Conservation (phyloP, 148 eudicot genomes). For the Vaccinium darrowii region DNA sequence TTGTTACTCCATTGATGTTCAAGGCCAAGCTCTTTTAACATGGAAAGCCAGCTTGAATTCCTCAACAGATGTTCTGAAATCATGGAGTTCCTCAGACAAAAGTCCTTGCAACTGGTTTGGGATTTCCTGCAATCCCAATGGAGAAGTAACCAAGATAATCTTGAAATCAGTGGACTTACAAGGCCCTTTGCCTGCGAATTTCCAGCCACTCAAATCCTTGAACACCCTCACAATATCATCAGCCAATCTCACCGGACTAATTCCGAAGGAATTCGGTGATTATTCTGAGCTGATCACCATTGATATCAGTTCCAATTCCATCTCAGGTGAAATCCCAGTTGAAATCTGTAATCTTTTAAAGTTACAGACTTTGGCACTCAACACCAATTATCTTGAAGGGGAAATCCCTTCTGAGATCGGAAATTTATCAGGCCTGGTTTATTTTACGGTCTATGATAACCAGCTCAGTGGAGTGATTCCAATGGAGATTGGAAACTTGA, state of each 20-base stretch:
- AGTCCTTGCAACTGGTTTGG: constrained; percentile 84
- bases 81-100: constrained; percentile 60
- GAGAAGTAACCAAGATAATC: constrained; percentile 41
- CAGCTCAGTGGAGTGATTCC: constrained; percentile 75
- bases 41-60: constrained; percentile 70
- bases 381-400: constrained; percentile 62
- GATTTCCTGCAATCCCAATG: constrained; percentile 45
- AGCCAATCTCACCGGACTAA: constrained; percentile 67
- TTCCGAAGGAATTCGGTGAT: constrained; percentile 76
- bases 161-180: constrained; percentile 53
- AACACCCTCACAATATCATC: constrained; percentile 54
- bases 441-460: constrained; percentile 65
- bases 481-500: constrained; percentile 56
- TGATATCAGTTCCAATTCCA: constrained; percentile 70
- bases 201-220: constrained; percentile 49
- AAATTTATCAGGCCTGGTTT: constrained; percentile 52
- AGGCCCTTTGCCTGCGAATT: constrained; percentile 70
- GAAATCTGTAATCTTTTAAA: constrained; percentile 60
- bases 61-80: constrained; percentile 37
- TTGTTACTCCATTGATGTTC: constrained; percentile 68
- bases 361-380: constrained; percentile 49
- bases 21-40: constrained; percentile 72
- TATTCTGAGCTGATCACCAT: constrained; percentile 41
- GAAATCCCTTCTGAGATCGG: constrained; percentile 67
- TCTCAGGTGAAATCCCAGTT: constrained; percentile 66